Percentiles rank a stretch among this genome's conserved stretches.
Conservation (phyloP, 345 rosid genomes). For the Corymbia maculata region DNA sequence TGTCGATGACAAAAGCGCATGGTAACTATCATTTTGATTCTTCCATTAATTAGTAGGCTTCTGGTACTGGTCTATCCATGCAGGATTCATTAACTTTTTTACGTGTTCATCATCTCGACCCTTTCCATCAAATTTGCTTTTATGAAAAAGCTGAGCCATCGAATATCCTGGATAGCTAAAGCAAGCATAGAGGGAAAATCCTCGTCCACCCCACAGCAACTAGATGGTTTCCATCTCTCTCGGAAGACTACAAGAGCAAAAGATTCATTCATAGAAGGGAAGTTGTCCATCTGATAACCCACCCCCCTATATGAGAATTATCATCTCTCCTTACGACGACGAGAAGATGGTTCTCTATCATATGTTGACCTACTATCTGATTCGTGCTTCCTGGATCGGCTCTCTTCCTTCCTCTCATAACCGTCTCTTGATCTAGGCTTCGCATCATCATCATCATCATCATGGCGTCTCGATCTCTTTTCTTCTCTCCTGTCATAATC, state of each 20-base stretch:
- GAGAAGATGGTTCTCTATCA: constrained; percentile 2
- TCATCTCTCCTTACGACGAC: not conserved
- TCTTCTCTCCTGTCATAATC: constrained; percentile 2
- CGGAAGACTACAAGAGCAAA: not conserved
- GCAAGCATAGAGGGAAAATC: not conserved
- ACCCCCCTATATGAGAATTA: not conserved
- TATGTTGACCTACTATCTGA: constrained; percentile 18
- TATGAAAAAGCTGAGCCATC: not conserved
- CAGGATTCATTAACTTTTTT: not conserved
- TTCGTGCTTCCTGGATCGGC: constrained; percentile 27
- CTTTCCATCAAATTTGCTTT: not conserved
- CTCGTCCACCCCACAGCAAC: not conserved
- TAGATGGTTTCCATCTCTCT: not conserved
- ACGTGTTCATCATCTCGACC: not conserved
- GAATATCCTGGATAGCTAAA: not conserved
- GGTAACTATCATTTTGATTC: not conserved
- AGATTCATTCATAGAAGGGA: not conserved
- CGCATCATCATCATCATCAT: not conserved
- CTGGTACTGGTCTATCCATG: not conserved
- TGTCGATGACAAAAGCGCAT: too few species aligned
- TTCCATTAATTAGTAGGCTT: not conserved
- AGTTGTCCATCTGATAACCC: not conserved
- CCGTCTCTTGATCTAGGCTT: not conserved
- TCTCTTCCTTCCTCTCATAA: constrained; percentile 16
- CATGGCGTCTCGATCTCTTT: not conserved